A percentile compares a stretch with the other conserved stretches of the same genome.
Conservation (phyloP, 768 basidiomycete species). For the Kwoniella dendrophila region DNA sequence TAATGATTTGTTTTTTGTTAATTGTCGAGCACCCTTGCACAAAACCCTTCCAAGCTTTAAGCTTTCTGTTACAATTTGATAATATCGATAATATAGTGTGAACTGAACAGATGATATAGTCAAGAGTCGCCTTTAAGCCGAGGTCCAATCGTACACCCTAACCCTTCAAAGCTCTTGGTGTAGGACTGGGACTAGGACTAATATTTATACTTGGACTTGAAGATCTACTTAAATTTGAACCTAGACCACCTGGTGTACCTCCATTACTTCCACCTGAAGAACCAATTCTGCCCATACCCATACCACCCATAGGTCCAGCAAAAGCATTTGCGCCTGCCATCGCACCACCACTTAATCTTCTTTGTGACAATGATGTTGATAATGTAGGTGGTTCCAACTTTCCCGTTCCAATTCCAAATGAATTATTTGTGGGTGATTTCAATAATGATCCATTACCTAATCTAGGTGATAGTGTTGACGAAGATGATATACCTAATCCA, state of each 20-base stretch:
- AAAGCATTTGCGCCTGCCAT: slow-evolving; percentile 31
- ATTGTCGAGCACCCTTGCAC: too few species aligned
- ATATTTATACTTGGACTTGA: not conserved
- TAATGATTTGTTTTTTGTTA: too few species aligned
- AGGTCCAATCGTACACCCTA: too few species aligned
- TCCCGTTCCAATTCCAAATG: not conserved
- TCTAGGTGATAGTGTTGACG: slow-evolving; percentile 6
- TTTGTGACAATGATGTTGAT: slow-evolving; percentile 6
- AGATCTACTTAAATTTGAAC: not conserved
- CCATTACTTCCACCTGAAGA: slow-evolving; percentile 5
- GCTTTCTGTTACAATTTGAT: too few species aligned
- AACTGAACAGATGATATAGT: too few species aligned
- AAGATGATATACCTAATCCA: slow-evolving; percentile 12
- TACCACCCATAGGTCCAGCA: slow-evolving; percentile 43
- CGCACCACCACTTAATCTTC: slow-evolving; percentile 12
- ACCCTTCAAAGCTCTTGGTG: not conserved
- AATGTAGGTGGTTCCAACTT: slow-evolving; percentile 1
- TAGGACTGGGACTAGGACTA: slow-evolving; percentile 6
- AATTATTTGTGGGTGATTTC: slow-evolving; percentile 15
- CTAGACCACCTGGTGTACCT: too few species aligned
- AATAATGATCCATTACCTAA: not conserved
- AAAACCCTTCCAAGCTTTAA: too few species aligned
- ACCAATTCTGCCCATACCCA: slow-evolving; percentile 23
- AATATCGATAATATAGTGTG: too few species aligned
- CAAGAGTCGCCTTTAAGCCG: too few species aligned